These are phyloP conservation scores for Kwoniella dejecticola DNA, from an alignment of 768 basidiomycete genomes.

Conservation along the genomic window DNA sequence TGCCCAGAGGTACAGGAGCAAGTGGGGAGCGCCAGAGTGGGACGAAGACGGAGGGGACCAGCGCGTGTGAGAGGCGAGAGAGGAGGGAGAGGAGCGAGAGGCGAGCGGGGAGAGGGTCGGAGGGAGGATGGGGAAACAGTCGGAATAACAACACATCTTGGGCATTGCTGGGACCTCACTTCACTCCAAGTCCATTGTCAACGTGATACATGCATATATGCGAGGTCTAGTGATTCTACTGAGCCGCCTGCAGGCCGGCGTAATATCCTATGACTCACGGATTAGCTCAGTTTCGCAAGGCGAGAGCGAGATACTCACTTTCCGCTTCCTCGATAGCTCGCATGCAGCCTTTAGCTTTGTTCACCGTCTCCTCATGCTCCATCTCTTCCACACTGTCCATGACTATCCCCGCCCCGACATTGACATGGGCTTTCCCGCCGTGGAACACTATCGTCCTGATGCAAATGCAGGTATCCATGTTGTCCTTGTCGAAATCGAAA, in stretches of 20 bases:
- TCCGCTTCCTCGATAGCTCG: conserved; percentile 84
- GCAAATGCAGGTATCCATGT: conserved; percentile 98
- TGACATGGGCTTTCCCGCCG: conserved; percentile 78
- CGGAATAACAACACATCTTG: no score
- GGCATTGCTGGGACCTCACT: no score
- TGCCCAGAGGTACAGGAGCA: no score
- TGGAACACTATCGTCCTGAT: conserved; percentile 98
- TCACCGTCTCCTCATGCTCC: conserved; percentile 93
- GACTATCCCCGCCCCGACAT: conserved; percentile 67
- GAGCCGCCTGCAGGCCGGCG: conserved; percentile 21
- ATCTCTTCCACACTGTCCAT: conserved; percentile 96
- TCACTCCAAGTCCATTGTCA: no score
- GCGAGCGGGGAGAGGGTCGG: no score
- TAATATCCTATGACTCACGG: conserved; percentile 25
- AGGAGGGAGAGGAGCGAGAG: no score
- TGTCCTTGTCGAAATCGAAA: conserved; percentile 82
- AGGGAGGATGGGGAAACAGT: no score
- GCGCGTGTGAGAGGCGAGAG: no score
- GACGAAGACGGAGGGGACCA: no score
- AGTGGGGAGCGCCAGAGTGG: no score
- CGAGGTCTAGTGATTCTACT: no score
- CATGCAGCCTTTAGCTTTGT: conserved; percentile 87
- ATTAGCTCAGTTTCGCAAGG: background rate
- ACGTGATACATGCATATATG: no score
- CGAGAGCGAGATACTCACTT: conserved; percentile 61